phyloP scores from a whole-genome alignment of 805 yeast genomes.

The Yamadazyma laniorum region DNA sequence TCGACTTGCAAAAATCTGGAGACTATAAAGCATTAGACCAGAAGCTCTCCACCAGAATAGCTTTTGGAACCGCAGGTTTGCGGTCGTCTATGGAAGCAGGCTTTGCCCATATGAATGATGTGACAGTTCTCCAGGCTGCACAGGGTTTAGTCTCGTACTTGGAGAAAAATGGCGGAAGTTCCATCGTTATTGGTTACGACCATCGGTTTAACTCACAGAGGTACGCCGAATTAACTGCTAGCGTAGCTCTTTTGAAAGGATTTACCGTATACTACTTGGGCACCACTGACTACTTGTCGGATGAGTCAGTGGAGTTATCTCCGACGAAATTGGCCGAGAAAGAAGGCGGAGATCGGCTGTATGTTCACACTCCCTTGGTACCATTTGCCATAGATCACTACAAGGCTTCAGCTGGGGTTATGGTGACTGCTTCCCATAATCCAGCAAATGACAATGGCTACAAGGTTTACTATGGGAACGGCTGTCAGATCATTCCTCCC shows the following conservation, averaged over 20 bases:
- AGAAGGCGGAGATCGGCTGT: slow-evolving; percentile 10
- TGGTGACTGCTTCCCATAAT: slow-evolving; percentile 90
- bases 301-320: slow-evolving; percentile 18
- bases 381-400: slow-evolving; percentile 76
- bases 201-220: slow-evolving; percentile 78
- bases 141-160: slow-evolving; percentile 69
- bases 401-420: slow-evolving; percentile 75
- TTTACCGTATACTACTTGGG: slow-evolving; percentile 68
- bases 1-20: slow-evolving; percentile 34
- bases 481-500: slow-evolving; percentile 95
- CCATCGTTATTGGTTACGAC: slow-evolving; percentile 85
- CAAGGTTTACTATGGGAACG: slow-evolving; percentile 90
- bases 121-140: slow-evolving; percentile 86
- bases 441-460: slow-evolving; percentile 89
- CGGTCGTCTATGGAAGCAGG: slow-evolving; percentile 91
- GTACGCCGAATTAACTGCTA: slow-evolving; percentile 78
- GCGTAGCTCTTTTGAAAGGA: slow-evolving; percentile 67
- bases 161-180: slow-evolving; percentile 17
- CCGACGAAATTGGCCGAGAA: not conserved
- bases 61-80: slow-evolving; percentile 93
- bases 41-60: slow-evolving; percentile 58
- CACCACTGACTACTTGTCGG: slow-evolving; percentile 23
- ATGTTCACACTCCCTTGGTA: slow-evolving; percentile 84
- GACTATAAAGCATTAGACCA: slow-evolving; percentile 47
- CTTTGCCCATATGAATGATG: slow-evolving; percentile 81